Conservation (phyloP, 176 grass and related monocot genomes). For the Hordeum vulgare region DNA sequence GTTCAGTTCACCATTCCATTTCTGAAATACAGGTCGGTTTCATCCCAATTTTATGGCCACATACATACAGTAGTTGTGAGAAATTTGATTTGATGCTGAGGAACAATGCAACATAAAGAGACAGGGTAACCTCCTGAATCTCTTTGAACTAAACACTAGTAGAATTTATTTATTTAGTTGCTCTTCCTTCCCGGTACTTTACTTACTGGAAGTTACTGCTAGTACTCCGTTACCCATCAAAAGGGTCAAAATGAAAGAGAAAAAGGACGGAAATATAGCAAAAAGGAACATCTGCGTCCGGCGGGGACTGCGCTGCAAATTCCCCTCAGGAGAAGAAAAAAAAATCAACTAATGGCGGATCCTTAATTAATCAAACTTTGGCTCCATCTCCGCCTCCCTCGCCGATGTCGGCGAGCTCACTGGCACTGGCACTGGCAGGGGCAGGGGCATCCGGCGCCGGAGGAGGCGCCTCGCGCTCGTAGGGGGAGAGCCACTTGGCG, state of each 20-base stretch:
- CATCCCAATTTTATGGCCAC: too few relatives aligned
- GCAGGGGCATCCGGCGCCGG: neutral
- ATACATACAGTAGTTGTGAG: neutral
- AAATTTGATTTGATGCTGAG: neutral
- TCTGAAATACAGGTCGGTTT: too few relatives aligned
- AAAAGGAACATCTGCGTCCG: conserved; percentile 17
- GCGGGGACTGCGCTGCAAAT: conserved; percentile 15
- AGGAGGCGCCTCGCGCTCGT: conserved; percentile 32
- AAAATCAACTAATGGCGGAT: neutral
- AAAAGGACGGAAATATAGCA: neutral
- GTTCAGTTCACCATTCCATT: too few relatives aligned
- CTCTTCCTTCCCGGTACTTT: neutral
- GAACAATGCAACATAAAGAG: too few relatives aligned
- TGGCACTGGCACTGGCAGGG: neutral
- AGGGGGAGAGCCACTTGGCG: conserved; percentile 82
- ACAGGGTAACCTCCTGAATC: too few relatives aligned
- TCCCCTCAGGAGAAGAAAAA: conserved; percentile 7
- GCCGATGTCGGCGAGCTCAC: conserved; percentile 50
- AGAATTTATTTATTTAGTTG: conserved; percentile 13
- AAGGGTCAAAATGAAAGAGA: conserved; percentile 13
- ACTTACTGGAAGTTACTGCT: conserved; percentile 23
- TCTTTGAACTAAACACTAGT: conserved; percentile 19
- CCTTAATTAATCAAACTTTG: conserved; percentile 2
- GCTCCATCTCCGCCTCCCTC: conserved; percentile 27
- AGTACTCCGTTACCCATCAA: conserved; percentile 11